Evolutionary conservation across 2,329 filamentous ascomycete genomes (phyloP), one percentile per base, ranked within the genome.

Genomic region (Aspergillus sp.): DNA sequence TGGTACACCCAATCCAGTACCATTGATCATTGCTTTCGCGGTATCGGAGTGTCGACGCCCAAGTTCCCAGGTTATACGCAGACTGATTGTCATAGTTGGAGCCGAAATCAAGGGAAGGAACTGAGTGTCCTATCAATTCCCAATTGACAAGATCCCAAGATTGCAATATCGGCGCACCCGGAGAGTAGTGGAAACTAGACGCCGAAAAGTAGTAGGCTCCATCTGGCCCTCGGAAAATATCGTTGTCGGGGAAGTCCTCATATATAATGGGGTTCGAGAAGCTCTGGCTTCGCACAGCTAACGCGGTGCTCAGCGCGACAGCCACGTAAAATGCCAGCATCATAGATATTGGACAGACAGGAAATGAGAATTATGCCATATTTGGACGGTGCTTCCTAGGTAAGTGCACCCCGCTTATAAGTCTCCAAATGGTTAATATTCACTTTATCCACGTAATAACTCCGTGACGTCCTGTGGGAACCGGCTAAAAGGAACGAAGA

Each of bases 1-100:
- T 74, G 48, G 81, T 70, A 57, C 82, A 85, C 0, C 81, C 82
- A 10, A 82, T 74, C 81, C 81, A 85, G 67, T 83, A 82, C 64
- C 76, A 85, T 1, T 70, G 66, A 1, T 74, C 71, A 25, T 73
- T 78, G 29, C 75, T 78, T 47, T 74, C 58, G 5, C 80, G 75
- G 62, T 84, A 83, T 5, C 77, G 69, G 52, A 85, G 68, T 0
- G 76, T 78, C 0, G 78, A 81, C 0, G 82, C 81, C 78, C 79
- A 84, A 4, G 79, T 83, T 0, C 82, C 81, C 41, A 77, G 72
- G 9, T 78, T 71, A 54, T 85, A 84, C 1, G 76, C 77, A 17
- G 40, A 42, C 0, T 69, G 66, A 2, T 66, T 64, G 2, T 70
- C 68, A 45, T 83, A 83, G 6, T 70, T 69, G n/a, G 70, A 58